Conservation (phyloP, 768 basidiomycete species). For the Trametes cubensis region DNA sequence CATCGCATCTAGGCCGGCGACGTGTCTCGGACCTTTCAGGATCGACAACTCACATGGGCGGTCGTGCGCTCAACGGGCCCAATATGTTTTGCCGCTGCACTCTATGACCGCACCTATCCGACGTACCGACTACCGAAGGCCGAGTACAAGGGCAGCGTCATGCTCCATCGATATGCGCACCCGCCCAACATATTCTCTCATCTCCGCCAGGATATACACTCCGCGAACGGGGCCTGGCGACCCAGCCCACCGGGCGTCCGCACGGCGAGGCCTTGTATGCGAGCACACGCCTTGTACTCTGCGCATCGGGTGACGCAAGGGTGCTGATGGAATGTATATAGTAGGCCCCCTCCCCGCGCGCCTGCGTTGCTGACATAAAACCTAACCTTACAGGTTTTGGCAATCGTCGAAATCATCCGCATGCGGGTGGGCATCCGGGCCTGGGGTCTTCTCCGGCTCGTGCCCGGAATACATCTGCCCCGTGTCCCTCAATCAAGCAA, state of each 20-base stretch:
- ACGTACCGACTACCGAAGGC: not conserved
- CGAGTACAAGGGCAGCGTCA: slow-evolving; percentile 7
- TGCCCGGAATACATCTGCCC: slow-evolving; percentile 9
- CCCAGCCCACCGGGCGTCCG: slow-evolving; percentile 3
- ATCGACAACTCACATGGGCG: slow-evolving; percentile 1
- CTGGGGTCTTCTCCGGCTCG: slow-evolving; percentile 15
- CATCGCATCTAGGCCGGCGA: not conserved
- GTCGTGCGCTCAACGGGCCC: not conserved
- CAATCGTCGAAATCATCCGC: slow-evolving; percentile 17
- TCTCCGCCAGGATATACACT: slow-evolving; percentile 14
- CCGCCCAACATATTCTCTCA: slow-evolving; percentile 7
- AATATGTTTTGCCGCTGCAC: slow-evolving; percentile 2
- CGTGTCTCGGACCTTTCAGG: not conserved
- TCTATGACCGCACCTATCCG: slow-evolving; percentile 10
- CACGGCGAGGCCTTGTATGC: slow-evolving; percentile 6
- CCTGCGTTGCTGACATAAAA: slow-evolving; percentile 28
- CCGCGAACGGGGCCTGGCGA: slow-evolving; percentile 14
- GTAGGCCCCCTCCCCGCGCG: slow-evolving; percentile 15
- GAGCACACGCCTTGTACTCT: slow-evolving; percentile 20
- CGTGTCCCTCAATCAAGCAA: slow-evolving; percentile 18
- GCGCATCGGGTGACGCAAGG: slow-evolving; percentile 15
- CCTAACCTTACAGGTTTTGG: slow-evolving; percentile 23
- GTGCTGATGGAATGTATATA: slow-evolving; percentile 24
- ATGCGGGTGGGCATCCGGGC: slow-evolving; percentile 12
- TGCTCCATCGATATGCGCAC: slow-evolving; percentile 10